These are phyloP conservation scores for Trichoderma gracile DNA, from an alignment of 2,329 filamentous ascomycete genomes.

Conservation along the genomic window DNA sequence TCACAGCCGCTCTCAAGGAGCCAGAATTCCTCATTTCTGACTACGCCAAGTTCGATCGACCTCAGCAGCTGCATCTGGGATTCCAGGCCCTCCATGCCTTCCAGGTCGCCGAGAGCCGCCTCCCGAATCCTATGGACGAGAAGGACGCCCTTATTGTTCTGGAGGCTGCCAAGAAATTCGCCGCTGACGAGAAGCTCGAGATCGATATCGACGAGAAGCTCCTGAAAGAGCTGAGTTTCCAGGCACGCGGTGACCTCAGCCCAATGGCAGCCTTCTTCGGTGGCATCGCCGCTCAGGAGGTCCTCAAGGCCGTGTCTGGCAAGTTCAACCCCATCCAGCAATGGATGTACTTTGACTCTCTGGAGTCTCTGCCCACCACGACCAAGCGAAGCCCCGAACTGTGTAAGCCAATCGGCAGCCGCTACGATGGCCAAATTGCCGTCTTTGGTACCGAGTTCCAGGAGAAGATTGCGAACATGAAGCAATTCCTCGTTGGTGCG, in stretches of 20 bases:
- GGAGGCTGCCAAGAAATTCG: slow-evolving; percentile 72
- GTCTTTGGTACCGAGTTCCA: slow-evolving; percentile 94
- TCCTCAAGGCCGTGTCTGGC: slow-evolving; percentile 93
- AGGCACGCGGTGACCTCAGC: slow-evolving; percentile 85
- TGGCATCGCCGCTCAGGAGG: slow-evolving; percentile 88
- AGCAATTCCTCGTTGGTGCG: slow-evolving; percentile 91
- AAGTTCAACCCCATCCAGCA: slow-evolving; percentile 97
- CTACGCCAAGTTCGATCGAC: slow-evolving; percentile 96
- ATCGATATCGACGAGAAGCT: slow-evolving; percentile 86
- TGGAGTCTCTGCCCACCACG: slow-evolving; percentile 87
- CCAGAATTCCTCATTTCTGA: slow-evolving; percentile 91
- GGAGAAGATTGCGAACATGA: slow-evolving; percentile 86
- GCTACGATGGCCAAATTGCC: slow-evolving; percentile 96
- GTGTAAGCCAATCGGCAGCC: slow-evolving; percentile 79
- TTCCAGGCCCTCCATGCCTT: slow-evolving; percentile 92
- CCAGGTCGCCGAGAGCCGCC: slow-evolving; percentile 68
- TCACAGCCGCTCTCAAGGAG: slow-evolving; percentile 75
- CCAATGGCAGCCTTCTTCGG: slow-evolving; percentile 96
- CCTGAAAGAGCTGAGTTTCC: slow-evolving; percentile 89
- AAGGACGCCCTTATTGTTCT: slow-evolving; percentile 78
- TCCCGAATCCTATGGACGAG: slow-evolving; percentile 82
- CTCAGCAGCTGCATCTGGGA: slow-evolving; percentile 85
- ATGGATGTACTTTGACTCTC: slow-evolving; percentile 95
- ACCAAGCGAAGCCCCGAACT: slow-evolving; percentile 77
- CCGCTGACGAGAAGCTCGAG: slow-evolving; percentile 65